Base-by-base conservation (phyloP, 202 grass and related monocot species). In the Setaria italica region DNA sequence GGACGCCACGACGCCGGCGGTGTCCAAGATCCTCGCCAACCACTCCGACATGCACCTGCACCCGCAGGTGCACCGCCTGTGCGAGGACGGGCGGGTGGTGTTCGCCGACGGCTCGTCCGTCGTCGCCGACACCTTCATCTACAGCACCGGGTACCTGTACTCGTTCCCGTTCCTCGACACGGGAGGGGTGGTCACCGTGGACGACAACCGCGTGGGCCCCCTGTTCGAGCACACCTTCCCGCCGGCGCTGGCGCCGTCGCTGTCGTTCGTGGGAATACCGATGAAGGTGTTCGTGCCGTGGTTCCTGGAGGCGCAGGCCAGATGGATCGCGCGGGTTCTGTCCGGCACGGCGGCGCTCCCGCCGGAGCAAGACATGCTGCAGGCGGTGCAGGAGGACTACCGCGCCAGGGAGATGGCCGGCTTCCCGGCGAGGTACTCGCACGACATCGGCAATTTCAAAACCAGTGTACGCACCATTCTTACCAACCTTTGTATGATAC, bases 251-350 rank as follows among this genome's bases (percentile, higher is more conserved):
- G 60, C 60, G 60, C 60, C 60, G 60, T 32, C 60, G 4, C 60
- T 63, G 11, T 63, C 60, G 11, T 63, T 63, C 60, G 29, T 63
- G 11, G 60, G 60, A 6, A 0, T 89, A 29, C 90, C 87, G 66
- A 87, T 84, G 90, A 84, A 67, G 90, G 84, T 89, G 7, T 76
- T 51, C 11, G 67, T 1, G 16, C 78, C 71, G 34, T 30, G 49
- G 30, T 64, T 80, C 56, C 64, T 72, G 9, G 67, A 73, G 32
- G 60, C 56, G 17, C 76, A 80, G 72, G 75, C 55, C 16, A 80
- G 58, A 51, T 74, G 84, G 84, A 51, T 80, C 37, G 75, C 84
- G 3, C 13, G 3, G 12, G 48, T 50, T 1, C 48, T 50, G 48
- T 15, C 60, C 3, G 60, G 6, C 67, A 73, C 25, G 54, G 17